Percentiles rank a stretch among this genome's conserved stretches.
phyloP scores from a whole-genome alignment of 1,284 basidiomycete genomes.

The Quambalaria eucalypti region DNA sequence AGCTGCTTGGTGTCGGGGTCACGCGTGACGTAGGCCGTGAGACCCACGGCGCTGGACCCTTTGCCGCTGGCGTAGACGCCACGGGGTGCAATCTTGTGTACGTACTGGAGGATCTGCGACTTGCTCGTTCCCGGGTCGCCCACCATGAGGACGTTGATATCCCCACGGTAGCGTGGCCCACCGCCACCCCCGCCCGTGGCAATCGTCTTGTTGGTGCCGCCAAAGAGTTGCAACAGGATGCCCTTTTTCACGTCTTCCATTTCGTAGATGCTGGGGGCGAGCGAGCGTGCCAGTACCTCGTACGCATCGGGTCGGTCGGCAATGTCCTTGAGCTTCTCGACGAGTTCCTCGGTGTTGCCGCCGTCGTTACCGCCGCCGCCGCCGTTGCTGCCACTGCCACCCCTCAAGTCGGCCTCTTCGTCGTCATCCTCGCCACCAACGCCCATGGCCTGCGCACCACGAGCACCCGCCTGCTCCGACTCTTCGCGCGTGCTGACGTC shows the following conservation, averaged over 20 bases:
- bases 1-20: constrained; percentile 99
- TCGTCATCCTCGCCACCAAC: constrained; percentile 67
- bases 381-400: neutral
- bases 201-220: constrained; percentile 93
- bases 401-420: constrained; percentile 20
- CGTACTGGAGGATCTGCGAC: constrained; percentile 94
- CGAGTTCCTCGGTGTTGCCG: constrained; percentile 49
- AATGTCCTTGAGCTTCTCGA: constrained; percentile 60
- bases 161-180: constrained; percentile 88
- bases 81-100: constrained; percentile 92
- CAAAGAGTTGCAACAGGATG: constrained; percentile 87
- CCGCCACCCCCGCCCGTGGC: constrained; percentile 84
- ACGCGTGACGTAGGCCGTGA: constrained; percentile 97
- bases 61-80: constrained; percentile 98
- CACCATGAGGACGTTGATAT: constrained; percentile 98
- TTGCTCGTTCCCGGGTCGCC: constrained; percentile 99
- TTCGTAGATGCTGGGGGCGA: constrained; percentile 93
- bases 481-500: constrained; percentile 67
- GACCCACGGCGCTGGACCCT: constrained; percentile 93
- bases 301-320: constrained; percentile 74
- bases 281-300: constrained; percentile 69
- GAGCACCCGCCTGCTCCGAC: constrained; percentile 35
- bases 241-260: constrained; percentile 99
- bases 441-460: constrained; percentile 60
- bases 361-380: neutral